Evolutionary conservation across 768 basidiomycete species (phyloP).

Genomic region (Boletus rubroflammeus): DNA sequence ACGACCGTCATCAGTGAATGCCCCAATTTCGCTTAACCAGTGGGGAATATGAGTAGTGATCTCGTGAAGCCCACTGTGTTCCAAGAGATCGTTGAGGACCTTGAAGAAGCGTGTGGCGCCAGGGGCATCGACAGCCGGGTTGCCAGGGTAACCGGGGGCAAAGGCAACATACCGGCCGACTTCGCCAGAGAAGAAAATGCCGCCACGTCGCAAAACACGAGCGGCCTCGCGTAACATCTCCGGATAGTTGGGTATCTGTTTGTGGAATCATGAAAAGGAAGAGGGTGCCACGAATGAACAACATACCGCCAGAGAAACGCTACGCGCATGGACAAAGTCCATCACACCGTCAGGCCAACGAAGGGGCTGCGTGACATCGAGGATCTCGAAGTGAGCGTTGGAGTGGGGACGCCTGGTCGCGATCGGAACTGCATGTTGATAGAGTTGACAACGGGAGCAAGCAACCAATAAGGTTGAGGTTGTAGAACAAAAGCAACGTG

Average conservation of each 20-base stretch:
- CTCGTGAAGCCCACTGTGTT: slow-evolving; percentile 36
- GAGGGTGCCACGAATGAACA: neutral
- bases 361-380: slow-evolving; percentile 52
- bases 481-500: slow-evolving; percentile 10
- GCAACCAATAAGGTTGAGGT: slow-evolving; percentile 11
- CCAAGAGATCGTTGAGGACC: slow-evolving; percentile 41
- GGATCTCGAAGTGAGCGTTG: slow-evolving; percentile 66
- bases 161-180: slow-evolving; percentile 46
- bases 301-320: slow-evolving; percentile 58
- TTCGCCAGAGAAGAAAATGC: slow-evolving; percentile 66
- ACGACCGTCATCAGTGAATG: slow-evolving; percentile 43
- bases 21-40: slow-evolving; percentile 34
- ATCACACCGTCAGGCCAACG: slow-evolving; percentile 53
- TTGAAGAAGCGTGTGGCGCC: slow-evolving; percentile 32
- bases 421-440: slow-evolving; percentile 56
- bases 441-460: slow-evolving; percentile 2
- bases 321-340: slow-evolving; percentile 67
- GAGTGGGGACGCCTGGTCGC: slow-evolving; percentile 55
- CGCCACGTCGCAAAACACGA: slow-evolving; percentile 67
- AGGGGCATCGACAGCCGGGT: slow-evolving; percentile 23
- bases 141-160: slow-evolving; percentile 31
- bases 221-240: slow-evolving; percentile 52
- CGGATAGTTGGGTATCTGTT: slow-evolving; percentile 54
- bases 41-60: slow-evolving; percentile 37
- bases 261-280: slow-evolving; percentile 15